Evolutionary conservation across 176 grass and related monocot genomes (phyloP), one percentile per base, ranked within the genome.

Genomic region (Ensete ventricosum): DNA sequence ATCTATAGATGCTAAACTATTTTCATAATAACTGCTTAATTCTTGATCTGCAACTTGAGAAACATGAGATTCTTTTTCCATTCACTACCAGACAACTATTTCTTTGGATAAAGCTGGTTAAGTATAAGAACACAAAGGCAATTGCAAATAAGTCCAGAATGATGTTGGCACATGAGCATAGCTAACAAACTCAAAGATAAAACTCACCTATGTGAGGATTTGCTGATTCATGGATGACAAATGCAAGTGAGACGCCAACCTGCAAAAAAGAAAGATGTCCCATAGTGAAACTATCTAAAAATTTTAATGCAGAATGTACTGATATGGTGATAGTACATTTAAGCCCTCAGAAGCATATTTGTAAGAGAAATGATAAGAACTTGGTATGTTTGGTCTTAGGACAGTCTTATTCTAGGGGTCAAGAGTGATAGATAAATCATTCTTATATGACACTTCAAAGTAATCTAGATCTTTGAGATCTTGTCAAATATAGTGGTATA

Each of bases 201-300:
- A 62, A 78, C 82, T 92, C 80, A 97, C 94, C 94, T 69, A 93
- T 86, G 77, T 97, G 94, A 27, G 94, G 94, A 80, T 97, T 93
- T 76, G 94, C 94, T 1, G 94, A 97, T 73, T 97, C 88, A 83
- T 97, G 82, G 51, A 97, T 97, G 29, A 97, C 94, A 74, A 97
- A 97, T 55, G 94, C 94, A 79, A 97, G 85, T 54, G 94, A 93
- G 67, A 97, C 84, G 51, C 84, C 90, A 14, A 97, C 94, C 94
- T 97, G 66, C 51, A 77, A 87, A 80, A 74, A 80, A 25, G 1
- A 48, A 82, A 55, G 8, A 21, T 52, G 2, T 17, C 24, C 13
- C 26, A 16, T 11, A 25, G 11, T 53, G 10, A 9, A 0, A 19
- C 53, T 58, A 25, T 65, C 16, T 24, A n/a, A 77, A 58, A 51